Evolutionary conservation across 2,329 filamentous ascomycete species (phyloP), one percentile per base, ranked within the genome.

Genomic region (Bipolaris gigantea): DNA sequence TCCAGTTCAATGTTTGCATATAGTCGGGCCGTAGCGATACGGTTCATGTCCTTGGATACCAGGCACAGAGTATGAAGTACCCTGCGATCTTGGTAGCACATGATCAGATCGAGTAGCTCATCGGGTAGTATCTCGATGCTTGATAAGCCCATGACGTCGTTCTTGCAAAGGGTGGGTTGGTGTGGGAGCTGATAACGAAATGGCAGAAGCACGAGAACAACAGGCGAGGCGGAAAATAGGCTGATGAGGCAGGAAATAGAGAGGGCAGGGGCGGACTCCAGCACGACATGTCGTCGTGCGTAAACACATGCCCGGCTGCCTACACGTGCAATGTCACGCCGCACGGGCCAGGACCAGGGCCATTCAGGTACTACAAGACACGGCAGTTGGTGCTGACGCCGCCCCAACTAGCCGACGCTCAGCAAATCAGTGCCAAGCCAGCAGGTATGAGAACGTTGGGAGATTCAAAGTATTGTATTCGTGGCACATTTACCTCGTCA

Each of bases 31-130:
- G 59, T 61, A 15, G 59, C 47, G 36, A 63, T 53, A 40, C 60
- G 58, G 34, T 60, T 58, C 4, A 63, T 38, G 33, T 41, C 32
- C 5, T 44, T 41, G n/a, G 59, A 61, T 15, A 58, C 54, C 13
- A 61, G 50, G 23, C 34, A 39, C 13, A 63, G 59, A 8, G 53
- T n/a, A 39, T 50, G 38, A 1, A 57, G 39, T 4, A 53, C 36
- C 21, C 27, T 18, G 8, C 18, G 18, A 13, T 38, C 32, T 10
- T 18, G 15, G 32, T 52, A 49, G 16, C 33, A 18, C 16, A 55
- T 11, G 18, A 63, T 59, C 16, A 42, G 44, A n/a, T 54, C 58
- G 30, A 61, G 41, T 38, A 61, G 52, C 50, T 63, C 60, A 45
- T 61, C 58, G 10, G 61, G 61, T 19, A 61, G 54, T 11, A 27